phyloP scores from a whole-genome alignment of 2,329 filamentous ascomycete species.

The Taxawa tesnikishii region DNA sequence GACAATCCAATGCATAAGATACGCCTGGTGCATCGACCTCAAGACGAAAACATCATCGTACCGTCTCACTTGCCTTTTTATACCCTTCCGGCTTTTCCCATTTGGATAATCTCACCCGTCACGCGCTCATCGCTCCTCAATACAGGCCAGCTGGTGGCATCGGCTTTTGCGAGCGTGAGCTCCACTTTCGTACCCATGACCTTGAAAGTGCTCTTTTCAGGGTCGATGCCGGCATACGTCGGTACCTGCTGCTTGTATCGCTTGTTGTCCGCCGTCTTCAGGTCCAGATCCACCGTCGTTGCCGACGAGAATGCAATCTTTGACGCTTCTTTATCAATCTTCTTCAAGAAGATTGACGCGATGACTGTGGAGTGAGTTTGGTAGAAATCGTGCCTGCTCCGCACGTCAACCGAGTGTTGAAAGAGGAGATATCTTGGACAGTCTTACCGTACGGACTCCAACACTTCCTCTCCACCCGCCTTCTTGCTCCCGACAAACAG shows the following conservation, averaged over 20 bases:
- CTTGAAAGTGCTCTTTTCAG: slow-evolving; percentile 63
- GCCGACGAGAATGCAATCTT: slow-evolving; percentile 55
- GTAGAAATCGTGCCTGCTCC: slow-evolving; percentile 92
- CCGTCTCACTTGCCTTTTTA: slow-evolving; percentile 11
- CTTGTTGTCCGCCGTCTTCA: slow-evolving; percentile 79
- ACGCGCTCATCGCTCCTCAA: slow-evolving; percentile 64
- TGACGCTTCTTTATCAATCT: slow-evolving; percentile 75
- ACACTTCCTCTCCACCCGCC: slow-evolving; percentile 52
- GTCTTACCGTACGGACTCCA: slow-evolving; percentile 64
- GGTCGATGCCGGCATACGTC: slow-evolving; percentile 65
- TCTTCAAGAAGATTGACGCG: slow-evolving; percentile 89
- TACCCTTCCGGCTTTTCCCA: slow-evolving; percentile 61
- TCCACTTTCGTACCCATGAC: slow-evolving; percentile 86
- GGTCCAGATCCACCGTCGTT: slow-evolving; percentile 57
- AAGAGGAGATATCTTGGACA: no score
- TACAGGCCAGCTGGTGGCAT: slow-evolving; percentile 74
- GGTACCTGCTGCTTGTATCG: slow-evolving; percentile 63
- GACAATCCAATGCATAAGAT: no score
- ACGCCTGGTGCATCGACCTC: no score
- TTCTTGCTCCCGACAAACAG: slow-evolving; percentile 68
- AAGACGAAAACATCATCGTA: no score
- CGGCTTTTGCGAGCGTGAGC: slow-evolving; percentile 59
- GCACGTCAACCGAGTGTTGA: no score
- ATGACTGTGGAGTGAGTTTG: slow-evolving; percentile 79
- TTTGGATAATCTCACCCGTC: slow-evolving; percentile 74